Conservation (phyloP, 768 basidiomycete species). For the Porpolomopsis calyptriformis region DNA sequence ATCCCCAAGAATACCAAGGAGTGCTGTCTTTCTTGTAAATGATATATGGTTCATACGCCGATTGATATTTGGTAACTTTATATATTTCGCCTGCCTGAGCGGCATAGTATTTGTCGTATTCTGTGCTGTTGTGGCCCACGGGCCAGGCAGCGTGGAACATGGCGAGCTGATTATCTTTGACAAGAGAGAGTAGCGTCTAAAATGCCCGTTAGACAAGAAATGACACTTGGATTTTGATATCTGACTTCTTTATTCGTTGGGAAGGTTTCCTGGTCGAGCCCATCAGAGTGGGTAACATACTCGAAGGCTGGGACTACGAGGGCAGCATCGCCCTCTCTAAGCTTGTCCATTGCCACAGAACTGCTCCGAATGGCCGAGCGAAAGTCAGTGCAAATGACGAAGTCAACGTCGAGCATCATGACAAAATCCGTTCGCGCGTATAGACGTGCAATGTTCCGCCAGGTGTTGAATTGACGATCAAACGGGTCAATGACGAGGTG, state of each 20-base stretch:
- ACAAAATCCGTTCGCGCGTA: conserved; percentile 77
- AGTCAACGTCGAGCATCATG: conserved; percentile 90
- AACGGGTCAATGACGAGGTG: conserved; percentile 78
- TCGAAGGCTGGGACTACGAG: conserved; percentile 84
- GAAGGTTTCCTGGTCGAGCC: conserved; percentile 45
- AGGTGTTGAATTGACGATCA: conserved; percentile 80
- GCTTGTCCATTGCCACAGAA: conserved; percentile 29
- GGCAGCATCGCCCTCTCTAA: conserved; percentile 53
- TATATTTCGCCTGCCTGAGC: conserved; percentile 60
- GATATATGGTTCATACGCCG: conserved; percentile 83
- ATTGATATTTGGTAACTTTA: conserved; percentile 64
- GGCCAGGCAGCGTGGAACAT: conserved; percentile 76
- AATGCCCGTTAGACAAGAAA: neutral
- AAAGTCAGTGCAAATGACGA: conserved; percentile 76
- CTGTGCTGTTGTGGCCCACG: conserved; percentile 71
- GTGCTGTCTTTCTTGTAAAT: conserved; percentile 68
- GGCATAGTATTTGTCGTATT: conserved; percentile 59
- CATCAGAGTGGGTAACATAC: conserved; percentile 55
- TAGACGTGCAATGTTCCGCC: conserved; percentile 78
- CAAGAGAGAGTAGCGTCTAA: conserved; percentile 50
- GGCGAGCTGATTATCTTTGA: conserved; percentile 42
- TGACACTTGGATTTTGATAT: conserved; percentile 3
- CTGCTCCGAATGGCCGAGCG: conserved; percentile 42
- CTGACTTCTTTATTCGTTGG: conserved; percentile 60
- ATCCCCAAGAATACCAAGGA: conserved; percentile 43